These are phyloP conservation scores for Metschnikowia vanudenii DNA, from an alignment of 805 yeast genomes.

Conservation along the genomic window DNA sequence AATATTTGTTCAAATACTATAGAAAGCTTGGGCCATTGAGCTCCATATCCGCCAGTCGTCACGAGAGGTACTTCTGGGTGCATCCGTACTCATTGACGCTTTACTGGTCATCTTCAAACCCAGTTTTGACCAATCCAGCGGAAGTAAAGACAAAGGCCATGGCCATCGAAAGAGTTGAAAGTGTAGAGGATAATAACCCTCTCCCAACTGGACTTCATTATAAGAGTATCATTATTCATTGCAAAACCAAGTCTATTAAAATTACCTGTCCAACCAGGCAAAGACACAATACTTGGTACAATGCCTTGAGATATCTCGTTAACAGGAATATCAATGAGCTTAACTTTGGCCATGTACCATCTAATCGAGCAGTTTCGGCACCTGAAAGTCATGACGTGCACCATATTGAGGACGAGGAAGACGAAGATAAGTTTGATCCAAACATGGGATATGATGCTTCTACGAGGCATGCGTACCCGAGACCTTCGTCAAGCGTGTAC, in stretches of 20 bases:
- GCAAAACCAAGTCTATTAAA: constrained; percentile 64
- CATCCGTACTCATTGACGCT: constrained; percentile 90
- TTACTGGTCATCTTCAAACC: constrained; percentile 85
- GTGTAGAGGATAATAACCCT: constrained; percentile 82
- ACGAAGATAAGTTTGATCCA: constrained; percentile 13
- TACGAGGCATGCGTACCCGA: constrained; percentile 20
- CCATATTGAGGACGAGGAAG: constrained; percentile 1
- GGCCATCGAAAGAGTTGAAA: constrained; percentile 74
- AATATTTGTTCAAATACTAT: constrained; percentile 80
- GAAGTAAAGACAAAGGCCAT: constrained; percentile 71
- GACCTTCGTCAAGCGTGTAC: constrained; percentile 16
- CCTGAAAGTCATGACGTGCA: constrained; percentile 6
- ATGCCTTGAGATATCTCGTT: constrained; percentile 73
- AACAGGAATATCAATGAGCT: constrained; percentile 63
- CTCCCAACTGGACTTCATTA: constrained; percentile 85
- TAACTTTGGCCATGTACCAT: constrained; percentile 30
- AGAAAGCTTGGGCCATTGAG: constrained; percentile 74
- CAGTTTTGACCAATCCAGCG: constrained; percentile 67
- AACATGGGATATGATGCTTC: constrained; percentile 16
- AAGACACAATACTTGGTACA: constrained; percentile 89
- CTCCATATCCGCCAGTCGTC: constrained; percentile 74
- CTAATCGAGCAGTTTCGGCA: background rate
- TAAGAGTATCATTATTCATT: constrained; percentile 74
- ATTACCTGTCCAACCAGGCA: constrained; percentile 85
- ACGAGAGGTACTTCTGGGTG: constrained; percentile 92